phyloP scores from a whole-genome alignment of 306 rosid genomes.

The Ceratonia siliqua region DNA sequence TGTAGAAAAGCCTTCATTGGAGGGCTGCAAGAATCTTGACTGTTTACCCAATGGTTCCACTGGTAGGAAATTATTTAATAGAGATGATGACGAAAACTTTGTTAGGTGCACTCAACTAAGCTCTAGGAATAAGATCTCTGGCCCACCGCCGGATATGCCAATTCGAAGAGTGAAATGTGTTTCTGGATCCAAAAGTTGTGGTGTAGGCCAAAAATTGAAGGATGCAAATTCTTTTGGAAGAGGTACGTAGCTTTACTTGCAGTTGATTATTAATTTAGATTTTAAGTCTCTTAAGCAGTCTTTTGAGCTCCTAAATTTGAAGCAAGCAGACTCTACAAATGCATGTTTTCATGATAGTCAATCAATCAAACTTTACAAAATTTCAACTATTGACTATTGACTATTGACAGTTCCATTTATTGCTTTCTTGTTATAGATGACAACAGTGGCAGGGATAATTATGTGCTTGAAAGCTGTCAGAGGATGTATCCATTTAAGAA shows the following conservation, averaged over 20 bases:
- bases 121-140: constrained; percentile 36
- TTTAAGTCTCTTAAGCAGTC: neutral
- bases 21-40: constrained; percentile 18
- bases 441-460: constrained; percentile 37
- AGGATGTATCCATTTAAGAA: constrained; percentile 78
- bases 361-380: neutral
- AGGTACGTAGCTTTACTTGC: constrained; percentile 34
- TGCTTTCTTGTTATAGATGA: constrained; percentile 45
- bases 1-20: constrained; percentile 31
- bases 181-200: constrained; percentile 30
- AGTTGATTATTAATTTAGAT: neutral
- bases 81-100: constrained; percentile 65
- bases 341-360: neutral
- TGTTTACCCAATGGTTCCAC: constrained; percentile 25
- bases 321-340: neutral
- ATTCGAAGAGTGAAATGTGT: constrained; percentile 26
- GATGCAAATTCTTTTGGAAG: constrained; percentile 18
- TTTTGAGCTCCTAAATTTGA: neutral
- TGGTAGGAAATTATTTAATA: constrained; percentile 43
- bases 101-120: constrained; percentile 36
- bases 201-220: constrained; percentile 30
- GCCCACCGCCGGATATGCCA: constrained; percentile 15
- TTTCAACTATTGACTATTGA: too few relatives aligned
- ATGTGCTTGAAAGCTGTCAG: constrained; percentile 55
- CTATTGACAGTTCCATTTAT: constrained; percentile 23